Evolutionary conservation across 2,329 filamentous ascomycete genomes (phyloP).

Genomic region (Penicillium sp.): DNA sequence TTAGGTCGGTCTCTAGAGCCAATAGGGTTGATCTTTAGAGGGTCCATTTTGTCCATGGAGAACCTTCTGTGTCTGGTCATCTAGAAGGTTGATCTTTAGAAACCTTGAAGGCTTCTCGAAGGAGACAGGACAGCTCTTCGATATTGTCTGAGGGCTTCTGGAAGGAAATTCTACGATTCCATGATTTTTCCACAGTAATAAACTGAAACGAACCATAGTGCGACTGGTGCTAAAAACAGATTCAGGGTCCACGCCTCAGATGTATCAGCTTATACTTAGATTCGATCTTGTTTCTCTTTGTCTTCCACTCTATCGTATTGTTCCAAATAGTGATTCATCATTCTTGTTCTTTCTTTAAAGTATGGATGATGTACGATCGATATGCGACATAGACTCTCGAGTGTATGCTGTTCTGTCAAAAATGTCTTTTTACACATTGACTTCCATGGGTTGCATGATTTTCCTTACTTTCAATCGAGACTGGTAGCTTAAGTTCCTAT

Average conservation of each 20-base stretch:
- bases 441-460: too few species aligned
- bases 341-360: neutral
- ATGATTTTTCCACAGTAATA: neutral
- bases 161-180: constrained; percentile 5
- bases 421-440: constrained; percentile 1
- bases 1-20: constrained; percentile 19
- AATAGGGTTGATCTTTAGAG: constrained; percentile 20
- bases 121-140: constrained; percentile 5
- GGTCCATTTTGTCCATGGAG: constrained; percentile 17
- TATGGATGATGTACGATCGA: neutral
- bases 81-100: constrained; percentile 20
- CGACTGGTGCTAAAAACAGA: constrained; percentile 27
- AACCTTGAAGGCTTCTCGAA: constrained; percentile 22
- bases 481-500: constrained; percentile 17
- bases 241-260: constrained; percentile 25
- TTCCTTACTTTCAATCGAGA: neutral
- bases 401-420: neutral
- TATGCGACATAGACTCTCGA: neutral
- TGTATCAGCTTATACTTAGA: constrained; percentile 16
- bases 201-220: constrained; percentile 21
- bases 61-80: constrained; percentile 24
- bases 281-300: neutral
- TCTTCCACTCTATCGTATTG: neutral
- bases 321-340: neutral
- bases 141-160: constrained; percentile 5